These are phyloP conservation scores for Dioscorea alata DNA, from an alignment of 106 monocot genomes.

Conservation along the genomic window DNA sequence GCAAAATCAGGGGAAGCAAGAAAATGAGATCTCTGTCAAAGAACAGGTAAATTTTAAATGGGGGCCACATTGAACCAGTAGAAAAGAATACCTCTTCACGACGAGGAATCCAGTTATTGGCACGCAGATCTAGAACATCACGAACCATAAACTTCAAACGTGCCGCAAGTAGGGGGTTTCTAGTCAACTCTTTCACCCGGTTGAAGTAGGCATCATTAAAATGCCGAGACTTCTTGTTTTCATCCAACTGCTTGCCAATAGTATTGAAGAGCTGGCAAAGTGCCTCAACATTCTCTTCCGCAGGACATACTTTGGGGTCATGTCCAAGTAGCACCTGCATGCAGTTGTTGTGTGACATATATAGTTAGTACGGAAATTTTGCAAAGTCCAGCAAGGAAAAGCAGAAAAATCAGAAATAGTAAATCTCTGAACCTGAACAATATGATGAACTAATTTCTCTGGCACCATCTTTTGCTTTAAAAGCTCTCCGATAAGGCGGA, in stretches of 20 bases:
- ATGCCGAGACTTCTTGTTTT: constrained; percentile 37
- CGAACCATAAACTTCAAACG: constrained; percentile 66
- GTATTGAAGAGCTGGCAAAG: constrained; percentile 76
- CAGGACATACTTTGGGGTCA: constrained; percentile 64
- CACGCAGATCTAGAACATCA: constrained; percentile 69
- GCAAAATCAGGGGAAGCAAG: not conserved
- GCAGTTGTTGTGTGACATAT: constrained; percentile 3
- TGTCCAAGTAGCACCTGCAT: constrained; percentile 48
- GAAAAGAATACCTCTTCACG: constrained; percentile 53
- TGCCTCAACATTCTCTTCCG: constrained; percentile 76
- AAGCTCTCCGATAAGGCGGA: constrained; percentile 72
- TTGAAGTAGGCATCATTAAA: constrained; percentile 73
- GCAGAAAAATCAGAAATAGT: not conserved
- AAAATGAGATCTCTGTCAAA: no score
- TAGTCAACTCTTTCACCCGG: constrained; percentile 41
- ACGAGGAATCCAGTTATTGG: constrained; percentile 70
- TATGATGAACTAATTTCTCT: constrained; percentile 70
- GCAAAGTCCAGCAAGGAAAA: not conserved
- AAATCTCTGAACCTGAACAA: constrained; percentile 50
- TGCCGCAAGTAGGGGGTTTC: constrained; percentile 37
- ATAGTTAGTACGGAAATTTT: not conserved
- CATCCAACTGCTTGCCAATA: constrained; percentile 79
- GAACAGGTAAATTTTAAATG: no score
- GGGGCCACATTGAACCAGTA: no score
- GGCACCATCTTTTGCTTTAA: constrained; percentile 73